phyloP scores from a whole-genome alignment of 805 yeast genomes.

The Candida railenensis region DNA sequence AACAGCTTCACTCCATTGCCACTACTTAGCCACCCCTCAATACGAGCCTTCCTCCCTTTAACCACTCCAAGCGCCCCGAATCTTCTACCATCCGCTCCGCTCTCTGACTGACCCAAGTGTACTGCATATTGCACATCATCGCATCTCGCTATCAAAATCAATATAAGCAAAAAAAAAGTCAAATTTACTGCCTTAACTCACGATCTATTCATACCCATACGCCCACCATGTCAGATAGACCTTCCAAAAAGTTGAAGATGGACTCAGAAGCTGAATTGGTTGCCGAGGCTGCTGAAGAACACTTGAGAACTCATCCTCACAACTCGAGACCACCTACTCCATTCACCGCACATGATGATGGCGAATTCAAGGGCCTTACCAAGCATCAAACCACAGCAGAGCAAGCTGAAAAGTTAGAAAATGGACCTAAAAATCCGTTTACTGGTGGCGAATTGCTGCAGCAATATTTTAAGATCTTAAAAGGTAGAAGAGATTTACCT shows the following conservation, averaged over 20 bases:
- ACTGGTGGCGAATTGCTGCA: constrained; percentile 63
- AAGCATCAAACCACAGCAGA: constrained; percentile 68
- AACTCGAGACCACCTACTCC: constrained; percentile 31
- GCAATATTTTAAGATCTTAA: constrained; percentile 75
- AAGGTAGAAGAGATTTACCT: constrained; percentile 81
- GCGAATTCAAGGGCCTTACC: constrained; percentile 54
- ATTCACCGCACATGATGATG: constrained; percentile 53
- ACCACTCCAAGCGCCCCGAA: background rate
- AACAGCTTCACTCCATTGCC: no score
- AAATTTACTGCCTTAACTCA: no score
- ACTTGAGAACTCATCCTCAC: constrained; percentile 49
- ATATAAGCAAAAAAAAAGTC: background rate
- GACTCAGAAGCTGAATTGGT: constrained; percentile 61
- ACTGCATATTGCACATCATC: background rate
- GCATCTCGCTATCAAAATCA: background rate
- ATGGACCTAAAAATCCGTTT: constrained; percentile 70
- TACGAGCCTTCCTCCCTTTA: no score
- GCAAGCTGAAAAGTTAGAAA: constrained; percentile 59
- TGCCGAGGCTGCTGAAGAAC: constrained; percentile 66
- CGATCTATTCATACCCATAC: no score
- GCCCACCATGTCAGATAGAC: constrained; percentile 4
- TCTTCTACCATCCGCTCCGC: background rate
- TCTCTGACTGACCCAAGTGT: background rate
- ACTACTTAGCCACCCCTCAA: no score
- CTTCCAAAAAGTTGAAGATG: constrained; percentile 1